A percentile compares a stretch with the other conserved stretches of the same genome.
Conservation (phyloP, 2,329 filamentous ascomycete species). For the Graphilbum ipis-grandicollis region DNA sequence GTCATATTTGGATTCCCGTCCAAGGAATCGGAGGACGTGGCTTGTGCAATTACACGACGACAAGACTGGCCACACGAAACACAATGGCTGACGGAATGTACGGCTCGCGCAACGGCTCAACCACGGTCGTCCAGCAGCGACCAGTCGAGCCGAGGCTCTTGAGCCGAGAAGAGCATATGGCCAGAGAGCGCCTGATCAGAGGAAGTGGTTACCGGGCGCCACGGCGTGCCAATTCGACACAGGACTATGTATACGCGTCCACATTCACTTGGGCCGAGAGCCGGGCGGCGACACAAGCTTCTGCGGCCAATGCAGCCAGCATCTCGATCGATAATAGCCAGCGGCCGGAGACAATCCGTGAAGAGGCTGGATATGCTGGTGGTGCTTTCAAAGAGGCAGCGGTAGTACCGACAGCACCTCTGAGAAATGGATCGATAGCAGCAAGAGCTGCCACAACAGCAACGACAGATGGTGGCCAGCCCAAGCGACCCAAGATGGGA, state of each 20-base stretch:
- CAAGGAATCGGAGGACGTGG: no score
- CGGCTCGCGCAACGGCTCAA: background rate
- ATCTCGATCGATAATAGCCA: background rate
- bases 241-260: conserved; percentile 20
- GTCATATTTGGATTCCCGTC: no score
- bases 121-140: background rate
- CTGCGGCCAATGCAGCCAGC: background rate
- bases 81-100: background rate
- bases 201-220: conserved; percentile 11
- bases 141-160: background rate
- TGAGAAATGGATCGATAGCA: background rate
- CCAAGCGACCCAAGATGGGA: conserved; percentile 8
- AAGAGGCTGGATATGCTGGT: conserved; percentile 1
- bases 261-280: background rate
- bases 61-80: background rate
- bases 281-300: background rate
- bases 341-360: conserved; percentile 6
- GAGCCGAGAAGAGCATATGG: background rate
- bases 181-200: background rate
- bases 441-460: background rate
- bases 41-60: no score
- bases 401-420: background rate
- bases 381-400: no score
- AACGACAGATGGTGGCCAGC: background rate
- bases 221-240: conserved; percentile 28